Conservation (phyloP, 1,284 basidiomycete genomes). For the Grifola frondosa region DNA sequence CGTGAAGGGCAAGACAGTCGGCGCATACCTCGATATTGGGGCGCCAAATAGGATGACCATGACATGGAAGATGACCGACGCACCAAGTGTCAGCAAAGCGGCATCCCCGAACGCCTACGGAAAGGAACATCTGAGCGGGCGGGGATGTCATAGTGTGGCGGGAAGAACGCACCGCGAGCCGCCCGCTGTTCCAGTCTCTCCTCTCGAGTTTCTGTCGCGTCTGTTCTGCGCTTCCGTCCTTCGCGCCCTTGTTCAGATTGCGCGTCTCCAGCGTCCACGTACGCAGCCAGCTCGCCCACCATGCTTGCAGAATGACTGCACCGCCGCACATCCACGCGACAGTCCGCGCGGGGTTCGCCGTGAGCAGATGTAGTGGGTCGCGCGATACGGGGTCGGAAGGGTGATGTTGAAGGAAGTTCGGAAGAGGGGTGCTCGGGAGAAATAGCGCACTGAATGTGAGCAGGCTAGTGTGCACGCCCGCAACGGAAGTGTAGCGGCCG, state of each 20-base stretch:
- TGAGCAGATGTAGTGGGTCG: conserved; percentile 63
- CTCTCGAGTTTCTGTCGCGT: conserved; percentile 38
- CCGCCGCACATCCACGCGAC: conserved; percentile 63
- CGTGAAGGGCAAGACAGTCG: conserved; percentile 13
- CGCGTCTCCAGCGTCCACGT: conserved; percentile 41
- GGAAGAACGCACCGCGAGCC: conserved; percentile 35
- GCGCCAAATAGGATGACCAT: conserved; percentile 75
- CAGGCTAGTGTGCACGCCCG: conserved; percentile 71
- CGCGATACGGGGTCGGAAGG: conserved; percentile 29
- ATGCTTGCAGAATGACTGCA: conserved; percentile 56
- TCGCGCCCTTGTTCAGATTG: conserved; percentile 18
- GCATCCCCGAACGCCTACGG: conserved; percentile 50
- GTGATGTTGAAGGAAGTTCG: conserved; percentile 33
- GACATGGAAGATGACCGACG: conserved; percentile 47
- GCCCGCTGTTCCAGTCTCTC: conserved; percentile 18
- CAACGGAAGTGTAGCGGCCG: conserved; percentile 64
- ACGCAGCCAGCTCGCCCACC: conserved; percentile 73
- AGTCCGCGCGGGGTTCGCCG: conserved; percentile 60
- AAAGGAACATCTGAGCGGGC: conserved; percentile 6
- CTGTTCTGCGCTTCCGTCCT: conserved; percentile 22
- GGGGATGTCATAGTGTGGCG: conserved; percentile 4
- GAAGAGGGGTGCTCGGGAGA: conserved; percentile 58
- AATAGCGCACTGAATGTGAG: conserved; percentile 65
- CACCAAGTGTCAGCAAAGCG: conserved; percentile 49
- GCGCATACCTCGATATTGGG: conserved; percentile 61